Evolutionary conservation across 768 basidiomycete species (phyloP).

Genomic region (Trichaptum fuscoviolaceum): DNA sequence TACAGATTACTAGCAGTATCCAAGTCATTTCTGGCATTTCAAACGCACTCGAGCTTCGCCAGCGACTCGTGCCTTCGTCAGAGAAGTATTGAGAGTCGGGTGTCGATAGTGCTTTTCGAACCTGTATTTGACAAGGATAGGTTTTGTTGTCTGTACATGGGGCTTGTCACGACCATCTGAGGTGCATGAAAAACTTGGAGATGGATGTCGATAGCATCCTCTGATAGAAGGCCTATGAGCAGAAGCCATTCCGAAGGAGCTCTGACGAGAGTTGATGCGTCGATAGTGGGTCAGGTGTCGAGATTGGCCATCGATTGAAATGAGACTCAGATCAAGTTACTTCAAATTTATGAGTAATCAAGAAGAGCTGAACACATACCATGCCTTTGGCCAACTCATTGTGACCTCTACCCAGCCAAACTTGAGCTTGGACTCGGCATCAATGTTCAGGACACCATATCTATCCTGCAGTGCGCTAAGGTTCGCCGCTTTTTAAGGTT

Average conservation of each 20-base stretch:
- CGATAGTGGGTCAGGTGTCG: too few species aligned
- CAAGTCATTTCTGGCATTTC: constrained; percentile 61
- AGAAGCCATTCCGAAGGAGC: not conserved
- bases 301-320: too few species aligned
- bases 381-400: too few species aligned
- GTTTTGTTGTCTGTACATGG: constrained; percentile 14
- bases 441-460: too few species aligned
- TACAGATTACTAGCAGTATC: not conserved
- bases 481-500: too few species aligned
- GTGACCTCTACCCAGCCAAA: too few species aligned
- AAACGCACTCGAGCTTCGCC: constrained; percentile 85
- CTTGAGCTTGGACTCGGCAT: too few species aligned
- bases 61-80: constrained; percentile 76
- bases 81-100: constrained; percentile 62
- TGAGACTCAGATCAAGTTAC: too few species aligned
- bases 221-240: constrained; percentile 28
- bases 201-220: constrained; percentile 45
- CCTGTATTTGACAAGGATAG: constrained; percentile 77
- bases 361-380: too few species aligned
- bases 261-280: too few species aligned
- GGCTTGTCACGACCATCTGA: constrained; percentile 22
- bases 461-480: too few species aligned
- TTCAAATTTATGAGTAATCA: too few species aligned
- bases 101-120: constrained; percentile 91
- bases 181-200: constrained; percentile 7